Conservation (phyloP, 257 asterid genomes). For the Solanum chaucha region DNA sequence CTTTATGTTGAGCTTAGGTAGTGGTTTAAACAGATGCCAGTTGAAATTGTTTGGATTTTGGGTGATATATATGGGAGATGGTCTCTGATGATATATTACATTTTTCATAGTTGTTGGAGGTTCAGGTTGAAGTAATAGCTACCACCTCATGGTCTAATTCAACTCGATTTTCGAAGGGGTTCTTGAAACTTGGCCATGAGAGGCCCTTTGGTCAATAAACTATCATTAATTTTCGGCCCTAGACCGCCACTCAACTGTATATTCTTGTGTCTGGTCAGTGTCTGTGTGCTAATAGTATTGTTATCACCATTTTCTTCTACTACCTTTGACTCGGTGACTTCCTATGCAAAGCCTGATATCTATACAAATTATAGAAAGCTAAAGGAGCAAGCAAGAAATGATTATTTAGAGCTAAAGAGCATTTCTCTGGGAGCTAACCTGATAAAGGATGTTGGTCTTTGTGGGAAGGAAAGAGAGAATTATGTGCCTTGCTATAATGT, state of each 20-base stretch:
- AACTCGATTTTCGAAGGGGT: constrained; percentile 8
- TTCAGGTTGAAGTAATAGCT: constrained; percentile 35
- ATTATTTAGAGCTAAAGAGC: constrained; percentile 56
- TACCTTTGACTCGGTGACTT: constrained; percentile 41
- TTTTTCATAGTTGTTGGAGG: constrained; percentile 28
- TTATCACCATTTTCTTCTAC: constrained; percentile 57
- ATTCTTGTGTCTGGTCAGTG: constrained; percentile 55
- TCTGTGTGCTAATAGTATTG: constrained; percentile 43
- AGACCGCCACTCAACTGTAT: constrained; percentile 75
- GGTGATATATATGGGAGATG: constrained; percentile 23
- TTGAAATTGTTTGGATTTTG: constrained; percentile 31
- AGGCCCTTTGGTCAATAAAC: constrained; percentile 70
- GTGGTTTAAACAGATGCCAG: constrained; percentile 26
- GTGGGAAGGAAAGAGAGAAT: constrained; percentile 87
- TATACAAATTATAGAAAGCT: constrained; percentile 55
- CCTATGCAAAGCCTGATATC: constrained; percentile 35
- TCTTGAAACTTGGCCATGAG: constrained; percentile 65
- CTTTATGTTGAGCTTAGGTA: constrained; percentile 12
- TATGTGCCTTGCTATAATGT: constrained; percentile 91
- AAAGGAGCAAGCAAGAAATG: constrained; percentile 62
- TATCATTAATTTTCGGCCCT: constrained; percentile 44
- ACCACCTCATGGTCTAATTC: constrained; percentile 1
- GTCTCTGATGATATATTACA: constrained; percentile 32
- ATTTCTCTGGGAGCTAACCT: constrained; percentile 37
- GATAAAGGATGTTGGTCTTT: constrained; percentile 48